Conservation (phyloP, 306 rosid species). For the Sesbania bispinosa region DNA sequence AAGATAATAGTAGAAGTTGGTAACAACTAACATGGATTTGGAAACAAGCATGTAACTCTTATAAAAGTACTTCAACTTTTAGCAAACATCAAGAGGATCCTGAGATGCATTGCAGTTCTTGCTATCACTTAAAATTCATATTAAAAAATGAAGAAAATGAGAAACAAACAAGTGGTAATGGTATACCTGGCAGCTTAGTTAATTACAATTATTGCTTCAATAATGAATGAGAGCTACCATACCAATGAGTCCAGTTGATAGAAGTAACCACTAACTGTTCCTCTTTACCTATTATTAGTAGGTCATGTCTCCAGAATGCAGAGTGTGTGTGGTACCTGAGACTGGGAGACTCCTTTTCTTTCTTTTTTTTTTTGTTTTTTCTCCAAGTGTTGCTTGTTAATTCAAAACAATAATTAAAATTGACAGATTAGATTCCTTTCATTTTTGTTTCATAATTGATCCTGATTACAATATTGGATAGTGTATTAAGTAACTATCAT, state of each 20-base stretch:
- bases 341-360: neutral
- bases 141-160: neutral
- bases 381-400: neutral
- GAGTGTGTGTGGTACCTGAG: neutral
- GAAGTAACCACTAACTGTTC: slow-evolving; percentile 3
- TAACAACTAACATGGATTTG: too few relatives aligned
- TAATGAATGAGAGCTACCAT: too few relatives aligned
- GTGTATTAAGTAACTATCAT: slow-evolving; percentile 28
- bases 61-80: too few relatives aligned
- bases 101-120: neutral
- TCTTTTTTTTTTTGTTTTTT: too few relatives aligned
- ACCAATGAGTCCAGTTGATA: too few relatives aligned
- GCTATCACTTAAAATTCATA: neutral
- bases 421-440: slow-evolving; percentile 15
- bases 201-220: slow-evolving; percentile 20
- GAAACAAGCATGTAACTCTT: too few relatives aligned
- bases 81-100: too few relatives aligned
- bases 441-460: neutral
- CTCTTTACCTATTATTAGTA: slow-evolving; percentile 4
- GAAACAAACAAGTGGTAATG: too few relatives aligned
- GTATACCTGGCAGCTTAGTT: neutral
- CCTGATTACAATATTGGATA: slow-evolving; percentile 18
- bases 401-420: slow-evolving; percentile 21
- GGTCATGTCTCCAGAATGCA: neutral
- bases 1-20: too few relatives aligned